phyloP scores from a whole-genome alignment of 208 protist genomes.

The Acanthamoeba divionensis region DNA sequence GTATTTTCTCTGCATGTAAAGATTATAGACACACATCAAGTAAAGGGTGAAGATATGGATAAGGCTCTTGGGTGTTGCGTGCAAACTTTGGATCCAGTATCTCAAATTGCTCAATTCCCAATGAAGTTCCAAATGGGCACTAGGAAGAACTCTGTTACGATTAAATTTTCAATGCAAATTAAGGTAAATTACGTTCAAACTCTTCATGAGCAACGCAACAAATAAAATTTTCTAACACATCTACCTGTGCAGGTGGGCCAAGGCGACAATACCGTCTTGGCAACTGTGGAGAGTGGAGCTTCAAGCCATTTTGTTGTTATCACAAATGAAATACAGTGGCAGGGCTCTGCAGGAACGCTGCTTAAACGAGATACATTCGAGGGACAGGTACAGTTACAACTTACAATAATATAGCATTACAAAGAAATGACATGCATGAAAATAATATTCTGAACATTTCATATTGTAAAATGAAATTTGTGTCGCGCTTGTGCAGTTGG shows the following conservation, averaged over 20 bases:
- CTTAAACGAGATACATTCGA: slow-evolving; percentile 49
- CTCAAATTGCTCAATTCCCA: slow-evolving; percentile 43
- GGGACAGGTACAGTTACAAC: slow-evolving; percentile 26
- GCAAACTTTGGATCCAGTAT: neutral
- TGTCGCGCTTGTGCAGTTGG: too few species aligned
- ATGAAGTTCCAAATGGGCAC: slow-evolving; percentile 47
- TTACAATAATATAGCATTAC: too few species aligned
- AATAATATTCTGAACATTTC: too few species aligned
- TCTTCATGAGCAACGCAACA: neutral
- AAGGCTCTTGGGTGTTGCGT: slow-evolving; percentile 34
- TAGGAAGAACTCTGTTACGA: slow-evolving; percentile 45
- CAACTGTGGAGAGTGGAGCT: slow-evolving; percentile 19
- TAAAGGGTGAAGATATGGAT: slow-evolving; percentile 43
- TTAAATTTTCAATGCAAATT: slow-evolving; percentile 50
- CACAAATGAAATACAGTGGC: slow-evolving; percentile 55
- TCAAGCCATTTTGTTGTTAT: slow-evolving; percentile 46
- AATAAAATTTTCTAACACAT: neutral
- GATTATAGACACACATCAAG: slow-evolving; percentile 27
- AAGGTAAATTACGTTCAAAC: neutral
- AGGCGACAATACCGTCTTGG: neutral
- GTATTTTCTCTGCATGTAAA: neutral
- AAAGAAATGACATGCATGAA: too few species aligned
- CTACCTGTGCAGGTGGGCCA: slow-evolving; percentile 17
- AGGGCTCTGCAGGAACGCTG: slow-evolving; percentile 46
- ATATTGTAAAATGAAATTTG: too few species aligned